phyloP scores from a whole-genome alignment of 805 yeast genomes.

The Sugiyamaella lignohabitans region DNA sequence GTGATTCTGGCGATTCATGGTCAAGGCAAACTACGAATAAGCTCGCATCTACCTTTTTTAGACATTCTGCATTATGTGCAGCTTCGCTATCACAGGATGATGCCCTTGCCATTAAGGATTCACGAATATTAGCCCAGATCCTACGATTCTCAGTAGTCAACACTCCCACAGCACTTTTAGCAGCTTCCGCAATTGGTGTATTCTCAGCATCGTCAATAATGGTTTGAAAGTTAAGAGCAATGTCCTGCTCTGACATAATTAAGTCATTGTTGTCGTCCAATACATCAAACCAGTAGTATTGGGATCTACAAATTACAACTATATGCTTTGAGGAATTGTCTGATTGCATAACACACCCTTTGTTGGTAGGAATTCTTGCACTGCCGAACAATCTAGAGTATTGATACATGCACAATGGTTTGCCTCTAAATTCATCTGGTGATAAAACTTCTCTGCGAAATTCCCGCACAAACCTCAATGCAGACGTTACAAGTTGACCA shows the following conservation, averaged over 20 bases:
- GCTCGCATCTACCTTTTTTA: constrained; percentile 72
- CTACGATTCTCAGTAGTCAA: constrained; percentile 86
- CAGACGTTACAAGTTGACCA: constrained; percentile 67
- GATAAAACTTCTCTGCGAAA: constrained; percentile 66
- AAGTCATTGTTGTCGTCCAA: constrained; percentile 66
- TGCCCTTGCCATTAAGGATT: constrained; percentile 32
- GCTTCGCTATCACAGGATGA: constrained; percentile 25
- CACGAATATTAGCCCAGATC: constrained; percentile 76
- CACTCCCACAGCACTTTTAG: constrained; percentile 78
- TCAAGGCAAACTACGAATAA: constrained; percentile 79
- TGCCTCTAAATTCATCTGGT: constrained; percentile 60
- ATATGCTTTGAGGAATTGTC: constrained; percentile 72
- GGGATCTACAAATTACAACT: constrained; percentile 75
- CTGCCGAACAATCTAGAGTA: constrained; percentile 83
- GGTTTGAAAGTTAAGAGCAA: constrained; percentile 65
- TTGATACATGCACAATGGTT: constrained; percentile 80
- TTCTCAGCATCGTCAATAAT: constrained; percentile 66
- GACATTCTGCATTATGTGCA: constrained; percentile 57
- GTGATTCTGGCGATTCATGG: constrained; percentile 57
- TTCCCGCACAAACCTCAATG: constrained; percentile 74
- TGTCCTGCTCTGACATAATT: constrained; percentile 66
- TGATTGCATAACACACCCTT: constrained; percentile 81
- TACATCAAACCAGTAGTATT: constrained; percentile 93
- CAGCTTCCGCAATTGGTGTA: constrained; percentile 48
- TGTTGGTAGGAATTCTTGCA: constrained; percentile 73